Base-by-base conservation (phyloP, 2,329 filamentous ascomycete genomes). In the Coniochaeta hoffmannii region DNA sequence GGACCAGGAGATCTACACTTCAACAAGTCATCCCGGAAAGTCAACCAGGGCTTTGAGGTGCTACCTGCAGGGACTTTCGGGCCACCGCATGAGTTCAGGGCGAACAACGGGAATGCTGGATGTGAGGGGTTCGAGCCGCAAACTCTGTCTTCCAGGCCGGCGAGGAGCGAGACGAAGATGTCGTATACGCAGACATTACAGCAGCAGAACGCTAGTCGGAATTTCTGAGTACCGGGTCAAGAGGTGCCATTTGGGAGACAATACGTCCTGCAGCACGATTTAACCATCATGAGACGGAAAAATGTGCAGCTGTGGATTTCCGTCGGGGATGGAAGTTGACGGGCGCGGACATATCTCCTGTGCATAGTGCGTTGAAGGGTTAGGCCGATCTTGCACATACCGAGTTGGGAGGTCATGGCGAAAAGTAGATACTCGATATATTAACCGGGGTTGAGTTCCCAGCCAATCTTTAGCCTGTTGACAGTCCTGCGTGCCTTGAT, bases 1-100 rank as follows among this genome's bases (percentile, higher is more conserved):
- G 65, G 69, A 5, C 66, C 69, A 1, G 68, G 68, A 11, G 68
- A 69, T 41, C 61, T 70, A 54, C 67, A 71, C 55, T 55, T 65
- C 46, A 74, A 73, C 57, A 67, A 66, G 14, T 56, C 58, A 14
- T 57, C 65, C 5, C 63, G 72, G n/a, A 68, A 66, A 51, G 68
- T 72, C 24, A 73, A 74, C 59, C 62, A 66, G 5, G 68, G 66
- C 0, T 73, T 74, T 38, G 69, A 73, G 56, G 61, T 75, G 10
- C 58, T 73, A 10, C 71, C 71, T 12, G 71, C 70, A 7, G 73
- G 72, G 11, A 73, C 71, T 53, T 72, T 68, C 55, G 63, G 60
- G 1, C 19, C 24, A 2, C 50, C 46, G 0, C 58, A 55, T 6
- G 57, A 60, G 26, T 54, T 55, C 28, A 4, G 28, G 17, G 53